Evolutionary conservation across 2,329 filamentous ascomycete species (phyloP).

Genomic region (Alternaria sp.): DNA sequence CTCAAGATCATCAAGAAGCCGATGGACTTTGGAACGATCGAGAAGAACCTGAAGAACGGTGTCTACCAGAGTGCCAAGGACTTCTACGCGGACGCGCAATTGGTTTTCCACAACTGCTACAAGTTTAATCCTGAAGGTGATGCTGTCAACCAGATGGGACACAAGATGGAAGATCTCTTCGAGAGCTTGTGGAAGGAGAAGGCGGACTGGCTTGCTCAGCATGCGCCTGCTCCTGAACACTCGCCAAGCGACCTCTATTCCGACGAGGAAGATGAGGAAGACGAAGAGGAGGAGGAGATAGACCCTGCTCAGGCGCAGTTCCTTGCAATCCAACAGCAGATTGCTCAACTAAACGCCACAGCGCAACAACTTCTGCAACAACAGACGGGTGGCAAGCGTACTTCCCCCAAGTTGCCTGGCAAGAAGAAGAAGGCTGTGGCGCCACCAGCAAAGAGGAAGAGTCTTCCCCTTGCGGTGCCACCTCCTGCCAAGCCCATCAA

Average conservation of each 20-base stretch:
- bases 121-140: slow-evolving; percentile 87
- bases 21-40: slow-evolving; percentile 90
- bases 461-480: slow-evolving; percentile 33
- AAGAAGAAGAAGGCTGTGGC: slow-evolving; percentile 54
- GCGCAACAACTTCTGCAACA: slow-evolving; percentile 60
- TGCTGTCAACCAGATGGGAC: slow-evolving; percentile 73
- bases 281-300: slow-evolving; percentile 66
- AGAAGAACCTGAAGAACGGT: slow-evolving; percentile 75
- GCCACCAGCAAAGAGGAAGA: slow-evolving; percentile 34
- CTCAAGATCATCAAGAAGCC: slow-evolving; percentile 94
- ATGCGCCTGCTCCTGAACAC: slow-evolving; percentile 70
- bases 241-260: slow-evolving; percentile 62
- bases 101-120: slow-evolving; percentile 89
- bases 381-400: slow-evolving; percentile 57
- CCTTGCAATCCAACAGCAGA: slow-evolving; percentile 65
- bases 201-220: slow-evolving; percentile 77
- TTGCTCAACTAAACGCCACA: slow-evolving; percentile 70
- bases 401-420: slow-evolving; percentile 55
- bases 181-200: slow-evolving; percentile 78
- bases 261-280: slow-evolving; percentile 72
- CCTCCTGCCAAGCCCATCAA: slow-evolving; percentile 43
- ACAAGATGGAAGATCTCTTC: slow-evolving; percentile 76
- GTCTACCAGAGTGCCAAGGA: slow-evolving; percentile 84
- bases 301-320: slow-evolving; percentile 52
- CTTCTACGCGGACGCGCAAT: slow-evolving; percentile 80